A percentile compares a stretch with the other conserved stretches of the same genome.
Conservation (phyloP, 2,329 filamentous ascomycete genomes). For the Tolypocladium ophioglossoides region DNA sequence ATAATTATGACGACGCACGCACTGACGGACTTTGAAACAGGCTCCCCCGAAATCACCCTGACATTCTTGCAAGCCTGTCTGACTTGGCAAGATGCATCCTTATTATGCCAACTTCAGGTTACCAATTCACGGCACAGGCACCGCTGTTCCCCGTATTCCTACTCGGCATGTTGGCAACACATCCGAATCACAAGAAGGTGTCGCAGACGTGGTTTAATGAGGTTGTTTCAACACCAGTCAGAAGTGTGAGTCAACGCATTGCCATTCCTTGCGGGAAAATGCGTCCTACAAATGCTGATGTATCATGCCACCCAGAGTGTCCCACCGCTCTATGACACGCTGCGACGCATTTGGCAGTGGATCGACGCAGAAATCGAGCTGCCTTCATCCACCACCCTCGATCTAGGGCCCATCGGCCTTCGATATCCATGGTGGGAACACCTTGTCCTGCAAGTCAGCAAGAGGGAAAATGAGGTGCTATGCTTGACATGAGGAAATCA, state of each 20-base stretch:
- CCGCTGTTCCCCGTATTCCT: constrained; percentile 30
- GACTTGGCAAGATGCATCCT: constrained; percentile 25
- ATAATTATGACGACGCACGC: background rate
- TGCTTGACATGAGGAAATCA: constrained; percentile 24
- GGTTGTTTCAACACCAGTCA: constrained; percentile 24
- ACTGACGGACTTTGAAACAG: constrained; percentile 9
- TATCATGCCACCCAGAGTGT: constrained; percentile 21
- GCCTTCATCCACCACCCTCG: constrained; percentile 3
- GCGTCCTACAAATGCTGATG: constrained; percentile 5
- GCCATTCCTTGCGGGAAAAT: background rate
- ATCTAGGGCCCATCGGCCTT: constrained; percentile 14
- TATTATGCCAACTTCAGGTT: constrained; percentile 30
- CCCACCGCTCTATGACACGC: constrained; percentile 23
- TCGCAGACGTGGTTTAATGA: constrained; percentile 24
- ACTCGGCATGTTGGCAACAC: constrained; percentile 24
- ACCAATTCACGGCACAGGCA: constrained; percentile 29
- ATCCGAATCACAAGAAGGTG: constrained; percentile 14
- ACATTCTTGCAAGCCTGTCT: constrained; percentile 19
- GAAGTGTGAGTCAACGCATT: constrained; percentile 24
- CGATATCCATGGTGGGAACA: constrained; percentile 29
- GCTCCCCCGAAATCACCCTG: constrained; percentile 24
- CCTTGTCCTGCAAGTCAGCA: constrained; percentile 21
- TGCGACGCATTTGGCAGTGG: constrained; percentile 25
- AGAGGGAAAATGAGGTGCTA: constrained; percentile 22
- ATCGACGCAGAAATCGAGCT: constrained; percentile 17